Conservation (phyloP, 352 stramenopile genomes). For the Phytophthora foliorum region DNA sequence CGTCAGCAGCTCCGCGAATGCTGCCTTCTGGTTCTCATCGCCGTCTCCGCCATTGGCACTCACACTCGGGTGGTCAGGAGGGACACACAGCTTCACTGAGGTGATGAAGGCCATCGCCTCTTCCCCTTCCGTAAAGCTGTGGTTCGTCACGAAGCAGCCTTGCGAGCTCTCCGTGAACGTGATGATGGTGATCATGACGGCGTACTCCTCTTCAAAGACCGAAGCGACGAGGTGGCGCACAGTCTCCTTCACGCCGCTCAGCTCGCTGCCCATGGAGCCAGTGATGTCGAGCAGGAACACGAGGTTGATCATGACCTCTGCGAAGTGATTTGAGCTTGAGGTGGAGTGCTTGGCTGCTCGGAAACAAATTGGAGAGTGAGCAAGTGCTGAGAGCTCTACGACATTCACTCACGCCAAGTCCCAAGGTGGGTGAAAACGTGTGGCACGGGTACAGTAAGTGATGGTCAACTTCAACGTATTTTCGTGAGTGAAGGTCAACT, state of each 20-base stretch:
- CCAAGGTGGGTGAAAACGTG: constrained; percentile 2
- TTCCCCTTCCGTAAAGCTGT: constrained; percentile 68
- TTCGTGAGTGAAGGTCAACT: constrained; percentile 39
- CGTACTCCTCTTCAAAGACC: constrained; percentile 60
- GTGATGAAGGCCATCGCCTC: constrained; percentile 54
- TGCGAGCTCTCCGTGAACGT: constrained; percentile 67
- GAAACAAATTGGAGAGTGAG: constrained; percentile 34
- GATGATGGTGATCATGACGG: constrained; percentile 77
- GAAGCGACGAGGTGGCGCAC: constrained; percentile 60
- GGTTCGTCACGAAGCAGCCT: constrained; percentile 69
- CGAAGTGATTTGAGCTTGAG: neutral
- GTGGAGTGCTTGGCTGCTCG: constrained; percentile 1
- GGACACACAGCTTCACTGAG: constrained; percentile 52
- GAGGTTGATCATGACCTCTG: constrained; percentile 65
- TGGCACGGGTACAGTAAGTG: neutral
- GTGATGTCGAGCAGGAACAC: constrained; percentile 83
- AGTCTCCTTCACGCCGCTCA: constrained; percentile 66
- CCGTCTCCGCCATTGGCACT: constrained; percentile 65
- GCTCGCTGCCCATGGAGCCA: constrained; percentile 69
- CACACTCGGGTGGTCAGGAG: constrained; percentile 43
- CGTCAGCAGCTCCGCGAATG: constrained; percentile 57
- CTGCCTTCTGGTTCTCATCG: constrained; percentile 77
- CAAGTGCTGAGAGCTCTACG: neutral
- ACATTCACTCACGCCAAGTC: constrained; percentile 26
- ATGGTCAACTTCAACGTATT: neutral